A percentile compares a stretch with the other conserved stretches of the same genome.
Conservation (phyloP, 2,329 filamentous ascomycete species). For the Alternaria viburni region DNA sequence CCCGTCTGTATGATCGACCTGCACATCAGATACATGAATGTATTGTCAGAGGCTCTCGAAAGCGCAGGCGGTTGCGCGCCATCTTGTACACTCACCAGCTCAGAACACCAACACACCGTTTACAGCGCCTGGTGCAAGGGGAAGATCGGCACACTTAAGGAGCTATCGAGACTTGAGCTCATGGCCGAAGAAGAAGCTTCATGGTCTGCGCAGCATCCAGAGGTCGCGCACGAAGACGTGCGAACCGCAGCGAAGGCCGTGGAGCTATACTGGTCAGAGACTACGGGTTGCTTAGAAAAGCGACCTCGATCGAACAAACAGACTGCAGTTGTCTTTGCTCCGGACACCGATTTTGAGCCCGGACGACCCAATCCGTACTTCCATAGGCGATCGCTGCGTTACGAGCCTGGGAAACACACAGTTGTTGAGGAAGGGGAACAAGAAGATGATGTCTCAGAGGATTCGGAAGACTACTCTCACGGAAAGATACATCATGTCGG, state of each 20-base stretch:
- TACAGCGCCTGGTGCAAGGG: conserved; percentile 33
- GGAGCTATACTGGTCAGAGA: conserved; percentile 34
- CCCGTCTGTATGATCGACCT: conserved; percentile 37
- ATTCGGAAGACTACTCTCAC: conserved; percentile 27
- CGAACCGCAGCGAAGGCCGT: conserved; percentile 34
- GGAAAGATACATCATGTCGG: conserved; percentile 5
- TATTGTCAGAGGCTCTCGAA: conserved; percentile 28
- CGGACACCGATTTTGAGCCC: conserved; percentile 28
- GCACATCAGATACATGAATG: conserved; percentile 33
- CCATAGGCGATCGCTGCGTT: conserved; percentile 33
- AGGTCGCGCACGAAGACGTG: conserved; percentile 11
- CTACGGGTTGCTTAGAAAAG: conserved; percentile 3
- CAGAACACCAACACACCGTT: conserved; percentile 28
- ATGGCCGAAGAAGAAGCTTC: conserved; percentile 25
- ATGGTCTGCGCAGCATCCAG: conserved; percentile 25
- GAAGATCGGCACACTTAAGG: conserved; percentile 30
- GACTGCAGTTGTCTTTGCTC: conserved; percentile 24
- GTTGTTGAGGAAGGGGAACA: conserved; percentile 3
- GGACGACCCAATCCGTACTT: conserved; percentile 35
- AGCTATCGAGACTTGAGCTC: conserved; percentile 27
- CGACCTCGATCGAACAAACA: conserved; percentile 8
- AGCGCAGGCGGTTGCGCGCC: conserved; percentile 29
- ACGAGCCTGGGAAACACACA: conserved; percentile 37
- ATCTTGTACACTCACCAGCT: conserved; percentile 24
- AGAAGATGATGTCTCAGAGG: conserved; percentile 21